Percentiles rank a stretch among this genome's conserved stretches.
phyloP scores from a whole-genome alignment of 768 basidiomycete species.

The Lentinula raphanica region DNA sequence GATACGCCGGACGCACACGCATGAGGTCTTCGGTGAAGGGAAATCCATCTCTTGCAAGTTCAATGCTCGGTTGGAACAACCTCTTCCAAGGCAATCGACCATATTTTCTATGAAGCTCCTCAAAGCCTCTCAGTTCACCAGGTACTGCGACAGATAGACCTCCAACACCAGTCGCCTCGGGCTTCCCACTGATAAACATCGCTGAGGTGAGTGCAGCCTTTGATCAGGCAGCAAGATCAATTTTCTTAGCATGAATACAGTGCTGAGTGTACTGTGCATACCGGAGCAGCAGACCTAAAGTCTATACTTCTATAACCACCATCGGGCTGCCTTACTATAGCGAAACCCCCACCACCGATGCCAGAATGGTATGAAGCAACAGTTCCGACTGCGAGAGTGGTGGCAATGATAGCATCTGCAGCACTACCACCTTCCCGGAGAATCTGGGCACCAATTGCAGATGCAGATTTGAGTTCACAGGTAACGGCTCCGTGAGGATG shows the following conservation, averaged over 20 bases:
- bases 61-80: conserved; percentile 1
- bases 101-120: conserved; percentile 59
- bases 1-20: not conserved
- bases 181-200: conserved; percentile 6
- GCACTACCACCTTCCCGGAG: conserved; percentile 88
- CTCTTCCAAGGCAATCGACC: conserved; percentile 59
- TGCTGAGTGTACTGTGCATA: conserved; percentile 58
- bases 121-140: conserved; percentile 66
- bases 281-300: conserved; percentile 38
- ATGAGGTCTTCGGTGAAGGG: not conserved
- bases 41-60: conserved; percentile 1
- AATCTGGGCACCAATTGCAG: conserved; percentile 73
- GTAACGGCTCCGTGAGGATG: conserved; percentile 74
- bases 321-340: not conserved
- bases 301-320: conserved; percentile 24
- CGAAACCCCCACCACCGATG: conserved; percentile 80
- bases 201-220: conserved; percentile 72
- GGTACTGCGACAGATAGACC: conserved; percentile 70
- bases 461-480: conserved; percentile 81
- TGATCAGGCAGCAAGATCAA: conserved; percentile 52
- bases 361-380: conserved; percentile 71
- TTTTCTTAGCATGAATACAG: conserved; percentile 38
- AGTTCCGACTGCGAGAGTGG: conserved; percentile 74
- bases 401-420: conserved; percentile 79
- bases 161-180: conserved; percentile 43